These are phyloP conservation scores for Amanita brunnescens DNA, from an alignment of 768 basidiomycete species.

Conservation along the genomic window DNA sequence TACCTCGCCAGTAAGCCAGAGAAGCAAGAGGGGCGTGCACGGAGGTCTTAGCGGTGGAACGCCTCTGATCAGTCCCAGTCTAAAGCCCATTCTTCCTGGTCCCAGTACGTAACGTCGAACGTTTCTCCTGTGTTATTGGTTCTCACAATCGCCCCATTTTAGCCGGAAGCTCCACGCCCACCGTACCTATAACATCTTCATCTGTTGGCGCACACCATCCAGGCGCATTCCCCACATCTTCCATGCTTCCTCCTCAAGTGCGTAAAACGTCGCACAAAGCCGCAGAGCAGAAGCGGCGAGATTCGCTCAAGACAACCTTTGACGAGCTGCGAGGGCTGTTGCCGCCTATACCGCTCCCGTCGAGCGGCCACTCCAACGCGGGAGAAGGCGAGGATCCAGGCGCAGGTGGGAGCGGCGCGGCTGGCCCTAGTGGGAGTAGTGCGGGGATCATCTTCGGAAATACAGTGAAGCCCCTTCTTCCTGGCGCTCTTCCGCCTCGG, in stretches of 20 bases:
- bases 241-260: constrained; percentile 23
- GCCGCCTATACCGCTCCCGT: constrained; percentile 81
- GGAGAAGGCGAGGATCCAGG: constrained; percentile 12
- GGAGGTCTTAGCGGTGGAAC: not conserved
- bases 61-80: constrained; percentile 36
- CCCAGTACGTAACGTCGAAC: constrained; percentile 21
- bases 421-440: not conserved
- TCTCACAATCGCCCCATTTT: not conserved
- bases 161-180: constrained; percentile 17
- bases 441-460: constrained; percentile 12
- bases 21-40: not conserved
- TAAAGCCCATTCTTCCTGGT: constrained; percentile 67
- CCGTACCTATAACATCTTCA: constrained; percentile 4
- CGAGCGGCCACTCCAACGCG: constrained; percentile 29
- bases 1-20: not conserved
- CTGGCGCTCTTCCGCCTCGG: constrained; percentile 83
- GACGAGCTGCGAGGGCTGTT: constrained; percentile 77
- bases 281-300: constrained; percentile 95
- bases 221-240: not conserved
- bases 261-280: constrained; percentile 88
- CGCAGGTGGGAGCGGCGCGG: not conserved
- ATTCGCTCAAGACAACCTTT: constrained; percentile 91
- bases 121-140: not conserved
- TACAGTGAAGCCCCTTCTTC: constrained; percentile 64
- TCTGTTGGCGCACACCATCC: not conserved